A percentile compares a stretch with the other conserved stretches of the same genome.
Evolutionary conservation across 352 stramenopile species (phyloP).

Genomic region (Pythium sp.): DNA sequence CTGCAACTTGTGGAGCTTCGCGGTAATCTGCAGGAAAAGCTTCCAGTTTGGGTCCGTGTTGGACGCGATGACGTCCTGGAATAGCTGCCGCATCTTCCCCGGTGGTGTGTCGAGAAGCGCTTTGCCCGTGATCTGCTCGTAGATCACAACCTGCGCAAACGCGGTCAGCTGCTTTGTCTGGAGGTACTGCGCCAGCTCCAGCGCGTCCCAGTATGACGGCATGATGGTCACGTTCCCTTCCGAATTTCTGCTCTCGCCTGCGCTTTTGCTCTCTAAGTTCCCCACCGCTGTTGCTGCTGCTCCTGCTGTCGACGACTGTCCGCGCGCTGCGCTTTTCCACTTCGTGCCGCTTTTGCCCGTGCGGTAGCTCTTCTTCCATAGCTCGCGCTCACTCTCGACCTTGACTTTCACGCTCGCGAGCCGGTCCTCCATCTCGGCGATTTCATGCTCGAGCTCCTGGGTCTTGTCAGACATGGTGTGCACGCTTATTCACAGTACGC

Average conservation of each 20-base stretch:
- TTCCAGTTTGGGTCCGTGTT: slow-evolving; percentile 51
- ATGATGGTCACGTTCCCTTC: slow-evolving; percentile 26
- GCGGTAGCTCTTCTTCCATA: slow-evolving; percentile 47
- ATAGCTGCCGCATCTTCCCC: slow-evolving; percentile 41
- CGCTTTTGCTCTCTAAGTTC: slow-evolving; percentile 1
- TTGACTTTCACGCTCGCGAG: slow-evolving; percentile 50
- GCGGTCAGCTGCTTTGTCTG: slow-evolving; percentile 40
- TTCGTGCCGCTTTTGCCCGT: slow-evolving; percentile 58
- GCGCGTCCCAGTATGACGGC: slow-evolving; percentile 50
- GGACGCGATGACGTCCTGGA: slow-evolving; percentile 23
- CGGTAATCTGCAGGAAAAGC: slow-evolving; percentile 32
- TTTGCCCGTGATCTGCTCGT: slow-evolving; percentile 64
- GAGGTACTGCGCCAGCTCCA: slow-evolving; percentile 62
- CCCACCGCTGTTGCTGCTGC: neutral
- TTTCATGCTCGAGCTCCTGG: slow-evolving; percentile 51
- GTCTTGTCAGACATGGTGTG: slow-evolving; percentile 37
- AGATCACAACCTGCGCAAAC: slow-evolving; percentile 51
- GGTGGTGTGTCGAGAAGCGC: slow-evolving; percentile 45
- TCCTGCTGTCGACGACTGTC: slow-evolving; percentile 9
- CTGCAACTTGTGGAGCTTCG: slow-evolving; percentile 48
- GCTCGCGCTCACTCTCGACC: slow-evolving; percentile 49
- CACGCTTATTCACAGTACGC: neutral
- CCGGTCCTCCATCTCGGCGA: slow-evolving; percentile 58
- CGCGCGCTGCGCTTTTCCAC: slow-evolving; percentile 45
- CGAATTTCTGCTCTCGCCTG: neutral